A percentile compares a stretch with the other conserved stretches of the same genome.
These are phyloP conservation scores for Flaveria ramosissima DNA, from an alignment of 129 eudicot genomes.

Conservation along the genomic window DNA sequence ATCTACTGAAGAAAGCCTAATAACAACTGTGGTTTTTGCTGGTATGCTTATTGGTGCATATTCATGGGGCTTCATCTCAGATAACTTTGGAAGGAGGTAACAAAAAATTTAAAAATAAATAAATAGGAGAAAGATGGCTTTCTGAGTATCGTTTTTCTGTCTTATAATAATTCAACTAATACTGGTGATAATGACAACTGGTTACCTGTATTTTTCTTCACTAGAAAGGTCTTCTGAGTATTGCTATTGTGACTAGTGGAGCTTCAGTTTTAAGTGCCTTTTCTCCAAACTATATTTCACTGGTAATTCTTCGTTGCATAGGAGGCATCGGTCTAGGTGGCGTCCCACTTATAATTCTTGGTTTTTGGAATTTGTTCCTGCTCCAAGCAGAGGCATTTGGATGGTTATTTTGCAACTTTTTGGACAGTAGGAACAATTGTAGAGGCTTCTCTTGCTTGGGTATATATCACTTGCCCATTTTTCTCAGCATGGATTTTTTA, in stretches of 20 bases:
- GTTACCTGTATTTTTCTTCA: slow-evolving; percentile 25
- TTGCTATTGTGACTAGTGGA: slow-evolving; percentile 61
- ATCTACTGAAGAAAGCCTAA: slow-evolving; percentile 59
- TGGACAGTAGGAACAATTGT: slow-evolving; percentile 75
- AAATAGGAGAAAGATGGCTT: slow-evolving; percentile 1
- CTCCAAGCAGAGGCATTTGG: slow-evolving; percentile 76
- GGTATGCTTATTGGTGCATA: slow-evolving; percentile 82
- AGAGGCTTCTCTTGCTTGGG: slow-evolving; percentile 86
- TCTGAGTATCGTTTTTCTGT: background rate
- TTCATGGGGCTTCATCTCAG: slow-evolving; percentile 75
- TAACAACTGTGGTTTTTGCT: slow-evolving; percentile 73
- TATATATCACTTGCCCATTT: slow-evolving; percentile 32
- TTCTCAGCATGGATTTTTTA: background rate
- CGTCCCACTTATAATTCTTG: slow-evolving; percentile 69
- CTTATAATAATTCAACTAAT: background rate
- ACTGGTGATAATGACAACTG: slow-evolving; percentile 22
- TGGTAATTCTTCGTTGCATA: slow-evolving; percentile 64
- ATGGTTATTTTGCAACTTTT: slow-evolving; percentile 71
- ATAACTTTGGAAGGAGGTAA: slow-evolving; percentile 73
- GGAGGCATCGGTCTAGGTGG: slow-evolving; percentile 86
- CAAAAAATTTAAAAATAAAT: background rate
- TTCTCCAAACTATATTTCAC: slow-evolving; percentile 62
- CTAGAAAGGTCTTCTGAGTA: slow-evolving; percentile 77
- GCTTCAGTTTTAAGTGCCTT: slow-evolving; percentile 64
- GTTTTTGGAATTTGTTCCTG: slow-evolving; percentile 85